Base-by-base conservation (phyloP, 495 filamentous ascomycete species). In the Baudoinia panamericana region DNA sequence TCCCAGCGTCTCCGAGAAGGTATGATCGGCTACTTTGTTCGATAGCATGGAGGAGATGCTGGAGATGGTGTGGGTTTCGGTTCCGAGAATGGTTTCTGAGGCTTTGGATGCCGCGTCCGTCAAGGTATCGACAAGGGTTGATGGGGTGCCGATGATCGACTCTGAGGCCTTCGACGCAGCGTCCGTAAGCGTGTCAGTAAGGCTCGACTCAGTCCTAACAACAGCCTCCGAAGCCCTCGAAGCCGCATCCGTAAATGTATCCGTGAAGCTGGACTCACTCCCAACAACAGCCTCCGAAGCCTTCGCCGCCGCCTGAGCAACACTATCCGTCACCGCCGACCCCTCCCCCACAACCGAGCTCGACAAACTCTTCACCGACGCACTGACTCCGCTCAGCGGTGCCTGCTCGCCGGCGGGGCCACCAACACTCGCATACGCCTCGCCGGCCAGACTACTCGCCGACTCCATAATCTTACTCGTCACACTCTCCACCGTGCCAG, bases 71-170 rank as follows among this genome's bases (percentile, higher is more conserved):
- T 8, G 10, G 30, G 8, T 8, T 16, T 33, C 8, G 7, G 8
- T 16, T 1, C 51, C 53, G 12, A 58, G 41, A 34, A 60, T 46
- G 13, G 58, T 54, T 30, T 50, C 53, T 13, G 65, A 59, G 21
- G 54, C 55, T 30, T 61, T 52, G 11, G 62, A 61, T 10, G 54
- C 47, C 13, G 54, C 57, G 16, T 47, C 58, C 52, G 38, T 33
- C 8, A 49, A 25, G 5, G 15, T 27, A 36, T 40, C 41, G 38
- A 19, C 43, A n/a, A 32, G 51, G 48, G 15, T 29, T 11, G 56
- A 59, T 27, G n/a, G 13, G 9, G 39, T 41, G 17, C 42, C 42
- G 11, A 45, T 8, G 18, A 45, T 25, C 11, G 42, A 23, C 4
- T 56, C 49, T n/a, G 60, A 62, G 25, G 30, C 12, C 5, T 8